phyloP scores from a whole-genome alignment of 108 stramenopile genomes.

The Cylindrotheca fusiformis region DNA sequence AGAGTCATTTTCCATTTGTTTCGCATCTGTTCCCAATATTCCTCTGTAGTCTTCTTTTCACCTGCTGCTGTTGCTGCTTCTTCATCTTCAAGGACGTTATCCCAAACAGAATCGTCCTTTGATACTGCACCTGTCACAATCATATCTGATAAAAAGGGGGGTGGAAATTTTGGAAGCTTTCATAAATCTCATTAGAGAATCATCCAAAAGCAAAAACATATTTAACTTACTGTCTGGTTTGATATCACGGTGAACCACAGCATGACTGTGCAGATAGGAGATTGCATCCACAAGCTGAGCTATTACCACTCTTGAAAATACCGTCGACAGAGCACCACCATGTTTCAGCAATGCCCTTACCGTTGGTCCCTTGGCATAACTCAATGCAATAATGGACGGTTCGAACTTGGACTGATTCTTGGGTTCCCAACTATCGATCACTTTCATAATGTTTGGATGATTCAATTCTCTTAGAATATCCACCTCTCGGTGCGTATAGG shows the following conservation, averaged over 20 bases:
- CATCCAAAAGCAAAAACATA: too few relatives aligned
- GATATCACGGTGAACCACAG: conserved; percentile 77
- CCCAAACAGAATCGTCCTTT: conserved; percentile 17
- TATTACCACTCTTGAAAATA: conserved; percentile 51
- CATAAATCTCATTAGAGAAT: background rate
- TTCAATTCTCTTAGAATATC: conserved; percentile 44
- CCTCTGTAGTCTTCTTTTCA: background rate
- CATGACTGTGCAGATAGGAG: conserved; percentile 64
- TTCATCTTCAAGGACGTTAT: conserved; percentile 11
- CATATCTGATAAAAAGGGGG: background rate
- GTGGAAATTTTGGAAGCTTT: background rate
- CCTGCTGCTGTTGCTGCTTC: background rate
- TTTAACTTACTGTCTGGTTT: conserved; percentile 60
- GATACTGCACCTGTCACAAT: conserved; percentile 15
- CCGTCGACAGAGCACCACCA: conserved; percentile 52
- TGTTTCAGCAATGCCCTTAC: conserved; percentile 48
- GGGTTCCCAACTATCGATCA: conserved; percentile 40
- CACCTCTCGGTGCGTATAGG: conserved; percentile 44
- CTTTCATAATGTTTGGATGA: conserved; percentile 68
- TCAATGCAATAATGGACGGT: conserved; percentile 25
- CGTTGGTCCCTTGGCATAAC: conserved; percentile 44
- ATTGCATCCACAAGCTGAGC: conserved; percentile 60
- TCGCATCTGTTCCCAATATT: conserved; percentile 20
- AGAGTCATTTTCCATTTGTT: conserved; percentile 57
- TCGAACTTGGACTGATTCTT: background rate